Evolutionary conservation across 495 filamentous ascomycete species (phyloP), one percentile per base, ranked within the genome.

Genomic region (Daldinia childiae): DNA sequence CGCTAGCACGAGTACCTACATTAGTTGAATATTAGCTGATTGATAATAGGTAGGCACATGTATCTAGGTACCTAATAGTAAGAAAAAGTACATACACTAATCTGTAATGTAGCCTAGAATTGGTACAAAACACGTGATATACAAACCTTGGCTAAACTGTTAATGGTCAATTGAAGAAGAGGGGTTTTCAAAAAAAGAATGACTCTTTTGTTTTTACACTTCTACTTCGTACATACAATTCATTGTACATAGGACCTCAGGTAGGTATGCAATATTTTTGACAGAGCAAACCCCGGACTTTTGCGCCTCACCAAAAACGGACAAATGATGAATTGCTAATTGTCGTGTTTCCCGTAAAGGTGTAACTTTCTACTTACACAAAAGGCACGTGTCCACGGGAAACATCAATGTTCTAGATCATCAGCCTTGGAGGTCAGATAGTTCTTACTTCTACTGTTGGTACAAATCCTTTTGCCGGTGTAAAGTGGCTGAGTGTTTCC

Each of bases 131-230:
- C 66, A 59, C 60, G 66, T 69, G 66, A 64, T 69, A 39, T 51
- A 52, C 30, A 17, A 36, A 11, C 29, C 45, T 62, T 68, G 48
- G 58, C 65, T 26, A 27, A 55, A 14, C 26, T 7, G 15, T 15
- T 36, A 41, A 59, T 34, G 54, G 56, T 43, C 43, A 59, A 62
- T 57, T 38, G 59, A 68, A 69, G 59, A 68, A 69, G 60, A 59
- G 43, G 54, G 66, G 66, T 36, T 32, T 39, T 45, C 6, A 54
- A 11, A 50, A 58, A 45, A 34, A 51, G 55, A 45, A 61, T 60
- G 38, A 60, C 57, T 45, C 60, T 29, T 45, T 50, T 63, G 57
- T 72, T 72, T 72, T 71, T 71, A 38, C 58, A 62, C 68, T 66
- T 71, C 51, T 48, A 11, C 43, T 24, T 24, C 24, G 17, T 48